Base-by-base conservation (phyloP, 176 grass and related monocot genomes). In the Chloris gayana region DNA sequence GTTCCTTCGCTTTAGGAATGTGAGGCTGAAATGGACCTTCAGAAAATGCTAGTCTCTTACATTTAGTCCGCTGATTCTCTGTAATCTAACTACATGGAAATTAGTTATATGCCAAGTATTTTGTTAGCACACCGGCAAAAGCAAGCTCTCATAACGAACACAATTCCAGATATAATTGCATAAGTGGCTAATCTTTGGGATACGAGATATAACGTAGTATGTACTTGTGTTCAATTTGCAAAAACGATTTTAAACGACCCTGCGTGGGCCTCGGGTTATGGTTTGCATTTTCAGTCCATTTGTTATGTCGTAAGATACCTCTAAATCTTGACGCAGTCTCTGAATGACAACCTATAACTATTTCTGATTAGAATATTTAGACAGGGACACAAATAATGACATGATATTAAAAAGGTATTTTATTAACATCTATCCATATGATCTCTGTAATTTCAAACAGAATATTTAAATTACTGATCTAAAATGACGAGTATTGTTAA, bases 1-100 rank as follows among this genome's bases (percentile, higher is more conserved):
- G 19, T 59, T 18, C 67, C 19, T 39, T 46, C 21, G 10, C 37
- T 58, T 84, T 61, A 46, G 29, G 41, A 45, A 34, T 25, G 42
- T 21, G 37, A 47, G 27, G 73, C 39, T 51, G 15, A 70, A 78
- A 31, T 62, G 26, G 63, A 60, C 25, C 35, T 62, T 21, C 19
- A 41, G 6, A 67, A 67, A 54, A 65, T 83, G 35, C 47, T 21
- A 21, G n/a, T n/a, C n/a, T n/a, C n/a, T n/a, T n/a, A n/a, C n/a
- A n/a, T n/a, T n/a, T n/a, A n/a, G n/a, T n/a, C n/a, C n/a, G n/a
- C n/a, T n/a, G n/a, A n/a, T n/a, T n/a, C n/a, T n/a, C n/a, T n/a
- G n/a, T 38, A 67, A 26, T 26, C 4, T 42, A 44, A 26, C n/a
- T 37, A 66, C 18, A 68, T 13, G 64, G 34, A 39, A 68, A 35